These are phyloP conservation scores for Arthrobotrys sinensis DNA, from an alignment of 2,329 filamentous ascomycete species.

Conservation along the genomic window DNA sequence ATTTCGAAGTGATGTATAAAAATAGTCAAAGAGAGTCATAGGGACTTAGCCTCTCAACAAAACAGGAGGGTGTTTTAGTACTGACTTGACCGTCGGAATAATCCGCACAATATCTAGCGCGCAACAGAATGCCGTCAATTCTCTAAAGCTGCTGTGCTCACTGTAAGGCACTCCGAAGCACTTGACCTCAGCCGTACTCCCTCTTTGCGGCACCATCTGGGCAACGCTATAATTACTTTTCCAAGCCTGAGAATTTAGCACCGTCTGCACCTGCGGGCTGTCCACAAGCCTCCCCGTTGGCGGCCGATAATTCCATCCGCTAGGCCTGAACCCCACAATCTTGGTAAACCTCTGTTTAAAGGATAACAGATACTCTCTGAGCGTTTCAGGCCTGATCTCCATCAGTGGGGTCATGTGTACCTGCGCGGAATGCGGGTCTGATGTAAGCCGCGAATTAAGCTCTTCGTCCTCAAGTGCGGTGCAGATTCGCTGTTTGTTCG, in stretches of 20 bases:
- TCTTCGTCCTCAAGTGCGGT: constrained; percentile 88
- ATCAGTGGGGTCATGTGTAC: constrained; percentile 98
- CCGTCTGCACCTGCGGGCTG: constrained; percentile 76
- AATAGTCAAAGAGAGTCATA: constrained; percentile 17
- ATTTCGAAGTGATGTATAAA: neutral
- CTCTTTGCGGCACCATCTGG: constrained; percentile 85
- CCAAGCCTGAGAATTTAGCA: constrained; percentile 81
- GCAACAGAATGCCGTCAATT: constrained; percentile 94
- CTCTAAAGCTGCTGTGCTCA: constrained; percentile 94
- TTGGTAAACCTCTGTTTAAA: constrained; percentile 87
- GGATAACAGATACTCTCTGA: constrained; percentile 87
- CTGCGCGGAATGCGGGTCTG: constrained; percentile 85
- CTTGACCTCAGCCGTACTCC: constrained; percentile 83
- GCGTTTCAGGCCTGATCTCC: constrained; percentile 91
- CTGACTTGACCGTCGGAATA: constrained; percentile 87
- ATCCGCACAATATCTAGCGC: constrained; percentile 87
- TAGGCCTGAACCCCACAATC: constrained; percentile 91
- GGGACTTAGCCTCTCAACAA: constrained; percentile 9
- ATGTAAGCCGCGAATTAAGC: constrained; percentile 82
- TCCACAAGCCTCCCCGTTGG: constrained; percentile 76
- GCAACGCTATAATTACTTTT: constrained; percentile 78
- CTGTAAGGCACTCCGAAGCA: constrained; percentile 97
- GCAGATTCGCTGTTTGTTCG: constrained; percentile 87
- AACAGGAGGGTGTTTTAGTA: constrained; percentile 17
- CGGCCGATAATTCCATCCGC: constrained; percentile 92